Base-by-base conservation (phyloP, 1,284 basidiomycete genomes). In the Coniferiporia sulphurascens region DNA sequence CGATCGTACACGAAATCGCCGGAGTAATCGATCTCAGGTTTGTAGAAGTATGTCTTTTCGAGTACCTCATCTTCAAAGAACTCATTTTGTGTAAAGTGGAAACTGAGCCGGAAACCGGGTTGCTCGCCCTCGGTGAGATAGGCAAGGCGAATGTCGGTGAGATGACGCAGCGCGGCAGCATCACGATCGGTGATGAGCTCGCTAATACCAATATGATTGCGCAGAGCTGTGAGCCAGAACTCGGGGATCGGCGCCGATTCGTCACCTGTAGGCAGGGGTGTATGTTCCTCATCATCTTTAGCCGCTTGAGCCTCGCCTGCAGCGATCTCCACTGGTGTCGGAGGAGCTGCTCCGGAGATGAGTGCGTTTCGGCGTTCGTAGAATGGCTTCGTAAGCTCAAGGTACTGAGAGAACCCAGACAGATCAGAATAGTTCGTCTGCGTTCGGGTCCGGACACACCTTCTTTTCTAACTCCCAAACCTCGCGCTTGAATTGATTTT, bases 381-480 rank as follows among this genome's bases (percentile, higher is more conserved):
- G 59, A 97, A 77, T 52, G 96, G 95, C 68, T 82, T 84, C 76
- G 91, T 90, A 56, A 93, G 83, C 63, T 82, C 82, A 56, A 94
- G 86, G 75, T 95, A 98, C 92, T 93, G 66, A n/a, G 17, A 9
- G 17, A 46, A 17, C 17, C 15, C 8, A n/a, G 17, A n/a, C 44
- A 46, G 44, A 46, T 21, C 15, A 46, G 44, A 46, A 9, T n/a
- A 46, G 44, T 12, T 2, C n/a, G 13, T 43, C n/a, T 43, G 44
- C 3, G 9, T 46, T n/a, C 19, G 17, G 8, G 17, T 21, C 19
- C 17, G 17, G 36, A 66, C 82, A 54, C 65, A 91, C 92, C 81
- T 97, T 97, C 80, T 95, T 95, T 81, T 99, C 95, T 59, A 99
- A 83, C 75, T 96, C 94, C 60, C 98, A 82, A 70, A 95, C 93